phyloP scores from a whole-genome alignment of 768 basidiomycete species.

The Suillus subalutaceus region DNA sequence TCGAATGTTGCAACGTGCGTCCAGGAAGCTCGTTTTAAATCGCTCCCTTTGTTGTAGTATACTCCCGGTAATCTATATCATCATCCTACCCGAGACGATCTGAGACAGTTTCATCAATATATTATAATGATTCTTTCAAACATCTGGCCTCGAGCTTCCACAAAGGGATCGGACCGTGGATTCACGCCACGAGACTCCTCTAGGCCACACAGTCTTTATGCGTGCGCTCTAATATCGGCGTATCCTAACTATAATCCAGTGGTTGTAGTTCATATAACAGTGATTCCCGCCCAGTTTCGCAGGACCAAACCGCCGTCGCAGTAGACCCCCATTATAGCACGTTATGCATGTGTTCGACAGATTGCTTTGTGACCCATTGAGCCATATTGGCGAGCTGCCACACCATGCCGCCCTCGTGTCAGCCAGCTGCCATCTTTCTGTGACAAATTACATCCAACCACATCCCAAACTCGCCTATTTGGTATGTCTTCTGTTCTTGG shows the following conservation, averaged over 20 bases:
- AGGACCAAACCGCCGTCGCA: slow-evolving; percentile 7
- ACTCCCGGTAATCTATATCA: neutral
- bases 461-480: neutral
- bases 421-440: slow-evolving; percentile 3
- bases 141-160: neutral
- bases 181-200: neutral
- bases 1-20: neutral
- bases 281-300: slow-evolving; percentile 3
- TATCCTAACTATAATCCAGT: neutral
- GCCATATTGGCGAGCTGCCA: neutral
- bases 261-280: neutral
- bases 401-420: slow-evolving; percentile 4
- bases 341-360: neutral
- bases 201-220: neutral
- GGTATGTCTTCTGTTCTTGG: neutral
- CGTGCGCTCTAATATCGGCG: neutral
- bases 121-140: neutral
- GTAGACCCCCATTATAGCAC: neutral
- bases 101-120: neutral
- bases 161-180: neutral
- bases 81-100: neutral
- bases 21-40: neutral
- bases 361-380: neutral
- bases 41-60: neutral
- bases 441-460: neutral